A percentile compares a stretch with the other conserved stretches of the same genome.
phyloP scores from a whole-genome alignment of 2,329 filamentous ascomycete species.

The Colletotrichum aenigma region DNA sequence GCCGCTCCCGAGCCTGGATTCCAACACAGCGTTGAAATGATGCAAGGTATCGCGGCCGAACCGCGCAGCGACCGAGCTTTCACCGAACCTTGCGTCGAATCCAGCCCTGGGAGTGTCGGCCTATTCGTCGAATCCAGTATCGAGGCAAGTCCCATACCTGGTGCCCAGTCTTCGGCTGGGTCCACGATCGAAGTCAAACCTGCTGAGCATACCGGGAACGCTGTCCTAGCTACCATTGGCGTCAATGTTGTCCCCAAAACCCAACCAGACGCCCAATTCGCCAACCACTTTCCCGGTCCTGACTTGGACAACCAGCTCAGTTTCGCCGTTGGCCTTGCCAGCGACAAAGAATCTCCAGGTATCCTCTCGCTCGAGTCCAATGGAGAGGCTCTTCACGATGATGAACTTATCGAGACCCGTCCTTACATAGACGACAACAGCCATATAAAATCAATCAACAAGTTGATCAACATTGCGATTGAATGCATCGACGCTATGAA shows the following conservation, averaged over 20 bases:
- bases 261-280: not conserved
- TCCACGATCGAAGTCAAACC: not conserved
- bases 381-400: not conserved
- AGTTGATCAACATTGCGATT: not conserved
- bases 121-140: not conserved
- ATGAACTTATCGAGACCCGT: not conserved
- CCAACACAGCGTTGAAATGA: not conserved
- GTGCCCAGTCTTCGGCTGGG: not conserved
- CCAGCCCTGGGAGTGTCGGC: not conserved
- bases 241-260: not conserved
- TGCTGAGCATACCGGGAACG: not conserved
- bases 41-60: not conserved
- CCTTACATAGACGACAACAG: not conserved
- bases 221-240: not conserved
- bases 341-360: not conserved
- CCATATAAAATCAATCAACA: not conserved
- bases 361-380: not conserved
- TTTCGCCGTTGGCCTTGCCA: not conserved
- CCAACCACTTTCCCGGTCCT: not conserved
- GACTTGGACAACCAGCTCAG: not conserved
- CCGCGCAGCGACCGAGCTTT: not conserved
- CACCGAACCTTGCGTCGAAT: not conserved
- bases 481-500: not conserved
- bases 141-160: not conserved
- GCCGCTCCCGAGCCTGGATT: not conserved